Evolutionary conservation across 2,329 filamentous ascomycete species (phyloP).

Genomic region (Trichophaea hybrida): DNA sequence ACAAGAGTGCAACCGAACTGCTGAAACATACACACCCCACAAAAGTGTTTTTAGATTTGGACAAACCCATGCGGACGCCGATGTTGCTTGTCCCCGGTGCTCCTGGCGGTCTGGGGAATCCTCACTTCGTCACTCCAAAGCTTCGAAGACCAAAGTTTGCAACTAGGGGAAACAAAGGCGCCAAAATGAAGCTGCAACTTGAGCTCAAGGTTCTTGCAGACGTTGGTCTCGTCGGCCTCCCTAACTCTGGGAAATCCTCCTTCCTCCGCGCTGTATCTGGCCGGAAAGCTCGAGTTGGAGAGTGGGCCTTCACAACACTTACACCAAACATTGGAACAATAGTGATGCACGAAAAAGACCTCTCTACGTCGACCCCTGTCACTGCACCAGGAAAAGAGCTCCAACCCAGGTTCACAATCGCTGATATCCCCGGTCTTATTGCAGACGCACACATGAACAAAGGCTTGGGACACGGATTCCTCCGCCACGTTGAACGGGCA

Average conservation of each 20-base stretch:
- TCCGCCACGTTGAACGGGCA: slow-evolving; percentile 87
- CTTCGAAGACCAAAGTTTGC: slow-evolving; percentile 69
- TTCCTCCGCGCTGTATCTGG: slow-evolving; percentile 75
- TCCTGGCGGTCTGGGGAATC: slow-evolving; percentile 80
- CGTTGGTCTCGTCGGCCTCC: slow-evolving; percentile 82
- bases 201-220: slow-evolving; percentile 93
- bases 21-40: slow-evolving; percentile 21
- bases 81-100: slow-evolving; percentile 78
- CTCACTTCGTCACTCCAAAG: slow-evolving; percentile 73
- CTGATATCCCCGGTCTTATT: slow-evolving; percentile 88
- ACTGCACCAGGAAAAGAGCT: slow-evolving; percentile 35
- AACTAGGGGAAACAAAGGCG: slow-evolving; percentile 66
- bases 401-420: slow-evolving; percentile 75
- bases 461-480: slow-evolving; percentile 78
- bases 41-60: slow-evolving; percentile 36
- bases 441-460: slow-evolving; percentile 84
- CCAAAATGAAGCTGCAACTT: slow-evolving; percentile 65
- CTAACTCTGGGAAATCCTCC: slow-evolving; percentile 93
- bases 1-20: slow-evolving; percentile 14
- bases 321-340: slow-evolving; percentile 94
- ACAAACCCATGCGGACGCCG: slow-evolving; percentile 62
- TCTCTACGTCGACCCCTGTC: slow-evolving; percentile 55
- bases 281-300: slow-evolving; percentile 74
- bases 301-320: slow-evolving; percentile 94
- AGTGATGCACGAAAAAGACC: slow-evolving; percentile 57